Conservation (phyloP, 2,329 filamentous ascomycete species). For the Apiospora phragmitis region DNA sequence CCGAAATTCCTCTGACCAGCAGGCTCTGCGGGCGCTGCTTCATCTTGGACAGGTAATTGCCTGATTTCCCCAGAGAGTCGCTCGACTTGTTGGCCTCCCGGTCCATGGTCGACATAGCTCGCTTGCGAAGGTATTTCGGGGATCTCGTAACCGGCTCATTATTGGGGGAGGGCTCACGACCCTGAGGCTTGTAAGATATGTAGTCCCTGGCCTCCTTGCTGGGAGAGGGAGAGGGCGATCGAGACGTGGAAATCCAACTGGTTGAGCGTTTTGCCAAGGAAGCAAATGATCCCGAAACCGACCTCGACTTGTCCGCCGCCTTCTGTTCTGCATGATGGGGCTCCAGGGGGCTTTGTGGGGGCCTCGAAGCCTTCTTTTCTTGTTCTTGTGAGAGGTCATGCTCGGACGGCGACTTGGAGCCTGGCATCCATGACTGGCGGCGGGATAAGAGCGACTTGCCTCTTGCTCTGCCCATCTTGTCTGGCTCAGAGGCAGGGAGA, state of each 20-base stretch:
- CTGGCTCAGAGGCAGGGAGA: slow-evolving; percentile 25
- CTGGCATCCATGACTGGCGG: slow-evolving; percentile 53
- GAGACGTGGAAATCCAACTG: slow-evolving; percentile 48
- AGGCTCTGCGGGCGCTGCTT: slow-evolving; percentile 47
- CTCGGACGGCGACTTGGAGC: slow-evolving; percentile 43
- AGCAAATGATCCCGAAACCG: slow-evolving; percentile 47
- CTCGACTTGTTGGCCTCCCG: slow-evolving; percentile 32
- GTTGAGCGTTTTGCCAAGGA: slow-evolving; percentile 49
- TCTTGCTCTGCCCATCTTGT: slow-evolving; percentile 32
- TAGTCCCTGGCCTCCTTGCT: slow-evolving; percentile 29
- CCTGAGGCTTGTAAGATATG: slow-evolving; percentile 21
- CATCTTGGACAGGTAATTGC: slow-evolving; percentile 50
- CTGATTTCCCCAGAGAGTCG: slow-evolving; percentile 36
- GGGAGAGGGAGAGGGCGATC: slow-evolving; percentile 46
- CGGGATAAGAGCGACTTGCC: slow-evolving; percentile 50
- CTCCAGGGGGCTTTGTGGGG: slow-evolving; percentile 9
- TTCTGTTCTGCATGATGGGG: slow-evolving; percentile 28
- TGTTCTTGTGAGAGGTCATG: slow-evolving; percentile 21
- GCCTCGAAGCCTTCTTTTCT: slow-evolving; percentile 22
- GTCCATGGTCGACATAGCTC: slow-evolving; percentile 29
- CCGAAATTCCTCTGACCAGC: slow-evolving; percentile 37
- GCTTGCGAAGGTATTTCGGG: slow-evolving; percentile 32
- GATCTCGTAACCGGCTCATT: slow-evolving; percentile 32
- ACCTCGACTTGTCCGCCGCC: slow-evolving; percentile 36
- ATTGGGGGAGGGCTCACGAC: slow-evolving; percentile 29